Evolutionary conservation across 164 flowering plant species (phyloP), one percentile per base, ranked within the genome.

Genomic region (Magnolia officinalis): DNA sequence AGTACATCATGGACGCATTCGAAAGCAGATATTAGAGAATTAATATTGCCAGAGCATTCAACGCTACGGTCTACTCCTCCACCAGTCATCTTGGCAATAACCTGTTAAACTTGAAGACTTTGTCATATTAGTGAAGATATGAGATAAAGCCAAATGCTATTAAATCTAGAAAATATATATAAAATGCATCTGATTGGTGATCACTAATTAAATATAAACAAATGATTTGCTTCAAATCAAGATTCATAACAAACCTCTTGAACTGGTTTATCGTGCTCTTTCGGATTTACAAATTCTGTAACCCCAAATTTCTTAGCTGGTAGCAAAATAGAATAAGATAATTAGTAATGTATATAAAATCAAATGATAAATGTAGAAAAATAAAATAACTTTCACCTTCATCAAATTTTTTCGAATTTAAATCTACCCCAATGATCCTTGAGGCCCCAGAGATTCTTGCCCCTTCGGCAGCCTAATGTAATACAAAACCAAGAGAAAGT

Each of bases 221-320:
- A 31, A 31, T 31, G 37, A 23, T 23, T 23, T 31, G 37, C 37
- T 31, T 1, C 4, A 4, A 31, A 31, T 31, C 0, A 6, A 52
- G 13, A 52, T 8, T 14, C 59, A 52, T 64, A 52, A 31, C 75
- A 49, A n/a, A 88, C 91, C 88, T 89, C 83, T 81, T 89, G 90
- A 67, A 87, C 83, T 70, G 90, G 92, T 74, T 82, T 89, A 73
- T 79, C 67, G 55, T 83, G 78, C 50, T 85, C 88, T 45, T 83
- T 83, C 69, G 90, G 88, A 67, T 89, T 87, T 63, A 88, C 80
- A 78, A 89, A 88, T 37, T 89, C 89, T 0, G 89, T 88, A 11
- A 81, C 80, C 2, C 92, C 90, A 80, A 86, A 88, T n/a, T 84
- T 86, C 82, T 84, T 89, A 9, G 89, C 90, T 87, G 87, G 19